phyloP scores from a whole-genome alignment of 306 rosid species.

The Prunus armeniaca region DNA sequence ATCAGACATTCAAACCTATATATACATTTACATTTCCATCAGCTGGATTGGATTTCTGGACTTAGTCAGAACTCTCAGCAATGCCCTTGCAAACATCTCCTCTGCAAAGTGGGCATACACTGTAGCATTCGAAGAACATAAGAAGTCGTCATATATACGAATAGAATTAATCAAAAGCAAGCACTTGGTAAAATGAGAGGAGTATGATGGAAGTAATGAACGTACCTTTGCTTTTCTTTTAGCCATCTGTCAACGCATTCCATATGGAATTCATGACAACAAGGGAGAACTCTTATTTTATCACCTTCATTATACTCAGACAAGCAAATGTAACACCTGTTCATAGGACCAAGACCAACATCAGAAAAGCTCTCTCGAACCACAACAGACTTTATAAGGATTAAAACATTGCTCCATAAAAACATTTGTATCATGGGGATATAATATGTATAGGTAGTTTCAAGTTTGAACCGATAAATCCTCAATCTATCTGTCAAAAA shows the following conservation, averaged over 20 bases:
- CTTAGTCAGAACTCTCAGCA: neutral
- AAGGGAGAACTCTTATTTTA: neutral
- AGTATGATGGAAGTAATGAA: neutral
- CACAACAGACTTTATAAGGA: no score
- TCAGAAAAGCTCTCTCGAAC: no score
- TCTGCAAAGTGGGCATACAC: neutral
- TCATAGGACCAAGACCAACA: neutral
- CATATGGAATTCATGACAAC: neutral
- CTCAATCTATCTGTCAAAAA: neutral
- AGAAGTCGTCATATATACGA: neutral
- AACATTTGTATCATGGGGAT: neutral
- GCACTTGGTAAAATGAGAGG: neutral
- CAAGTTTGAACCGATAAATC: neutral
- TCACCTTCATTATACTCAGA: neutral
- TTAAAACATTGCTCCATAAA: neutral
- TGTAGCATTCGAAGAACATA: neutral
- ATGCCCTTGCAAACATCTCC: neutral
- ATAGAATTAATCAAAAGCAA: neutral
- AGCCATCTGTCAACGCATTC: neutral
- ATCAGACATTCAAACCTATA: neutral
- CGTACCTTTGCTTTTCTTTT: neutral
- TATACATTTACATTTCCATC: neutral
- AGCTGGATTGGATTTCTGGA: neutral
- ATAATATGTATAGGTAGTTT: neutral
- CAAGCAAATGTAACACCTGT: slow-evolving; percentile 1